Base-by-base conservation (phyloP, 352 stramenopile genomes). In the Blastocystis sp. region DNA sequence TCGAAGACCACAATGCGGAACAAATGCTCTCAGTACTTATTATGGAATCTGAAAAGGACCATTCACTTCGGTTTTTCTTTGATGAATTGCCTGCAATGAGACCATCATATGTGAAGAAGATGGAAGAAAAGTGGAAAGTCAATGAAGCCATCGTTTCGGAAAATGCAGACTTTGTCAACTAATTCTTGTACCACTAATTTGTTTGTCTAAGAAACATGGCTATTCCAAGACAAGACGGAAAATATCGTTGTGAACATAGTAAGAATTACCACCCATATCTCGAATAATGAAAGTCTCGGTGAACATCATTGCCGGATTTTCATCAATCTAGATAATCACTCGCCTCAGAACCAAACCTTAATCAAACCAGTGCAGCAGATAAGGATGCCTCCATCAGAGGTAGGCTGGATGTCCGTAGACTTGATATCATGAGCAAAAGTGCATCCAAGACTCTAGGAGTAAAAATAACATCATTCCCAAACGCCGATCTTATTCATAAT, bases 231-330 rank as follows among this genome's bases (percentile, higher is more conserved):
- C 41, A 23, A 87, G 45, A 87, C 76, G 76, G 59, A 87, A 87
- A 73, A 87, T 76, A 77, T 87, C 76, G 54, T 87, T 87, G 41
- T 73, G 59, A 43, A 87, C 76, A 45, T 87, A 87, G 76, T 63
- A 87, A 7, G 29, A 59, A 41, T 73, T 73, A 20, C 39, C 53
- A 41, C 76, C 76, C 11, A 20, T 69, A 18, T 87, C 63, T 11
- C 53, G 23, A 18, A 87, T 73, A 43, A 87, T 87, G 76, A 87
- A 87, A 23, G 59, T 87, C 41, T 87, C 76, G 4, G 53, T 59
- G 20, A 76, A 87, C 9, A 76, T 53, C 59, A 87, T 73, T 2
- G 76, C 54, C 39, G 70, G 9, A 56, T 87, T 87, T 11, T 73
- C 63, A 37, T 87, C 76, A 87, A 87, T 87, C 76, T 87, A 87